A percentile compares a stretch with the other conserved stretches of the same genome.
Conservation (phyloP, 805 yeast genomes). For the Suhomyces prunicola region DNA sequence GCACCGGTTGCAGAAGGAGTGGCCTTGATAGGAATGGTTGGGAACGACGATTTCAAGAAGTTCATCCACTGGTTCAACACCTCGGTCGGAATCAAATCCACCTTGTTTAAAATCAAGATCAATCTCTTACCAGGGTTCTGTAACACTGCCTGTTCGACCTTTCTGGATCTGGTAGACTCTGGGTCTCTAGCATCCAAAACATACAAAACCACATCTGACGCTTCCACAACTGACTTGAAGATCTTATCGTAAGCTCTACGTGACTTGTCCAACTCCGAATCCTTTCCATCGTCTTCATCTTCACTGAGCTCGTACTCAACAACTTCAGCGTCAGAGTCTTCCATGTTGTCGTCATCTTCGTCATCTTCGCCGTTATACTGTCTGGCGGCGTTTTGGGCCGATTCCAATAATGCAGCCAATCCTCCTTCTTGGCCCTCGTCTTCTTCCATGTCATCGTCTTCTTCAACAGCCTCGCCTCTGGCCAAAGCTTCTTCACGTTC, state of each 20-base stretch:
- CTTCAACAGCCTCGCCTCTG: constrained; percentile 40
- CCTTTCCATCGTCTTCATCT: constrained; percentile 41
- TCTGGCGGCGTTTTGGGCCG: constrained; percentile 86
- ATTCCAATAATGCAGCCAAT: constrained; percentile 80
- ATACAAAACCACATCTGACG: constrained; percentile 85
- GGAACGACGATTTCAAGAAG: constrained; percentile 77
- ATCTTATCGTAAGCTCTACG: constrained; percentile 92
- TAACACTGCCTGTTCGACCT: constrained; percentile 85
- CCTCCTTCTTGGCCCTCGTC: constrained; percentile 45
- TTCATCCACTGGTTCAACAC: constrained; percentile 82
- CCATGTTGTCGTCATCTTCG: constrained; percentile 27
- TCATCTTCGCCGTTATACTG: constrained; percentile 59
- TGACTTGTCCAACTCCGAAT: constrained; percentile 61
- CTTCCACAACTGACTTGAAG: constrained; percentile 88
- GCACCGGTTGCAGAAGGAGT: constrained; percentile 71
- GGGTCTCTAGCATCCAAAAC: constrained; percentile 99
- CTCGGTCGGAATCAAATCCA: constrained; percentile 86
- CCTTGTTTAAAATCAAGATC: constrained; percentile 82
- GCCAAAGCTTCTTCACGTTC: constrained; percentile 38
- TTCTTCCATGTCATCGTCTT: constrained; percentile 31
- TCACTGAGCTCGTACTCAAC: constrained; percentile 45
- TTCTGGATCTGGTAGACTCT: constrained; percentile 86
- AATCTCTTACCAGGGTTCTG: constrained; percentile 79
- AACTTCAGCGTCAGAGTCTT: constrained; percentile 34
- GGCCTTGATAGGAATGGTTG: constrained; percentile 86